phyloP scores from a whole-genome alignment of 768 basidiomycete species.

The Tulasnella sp. region DNA sequence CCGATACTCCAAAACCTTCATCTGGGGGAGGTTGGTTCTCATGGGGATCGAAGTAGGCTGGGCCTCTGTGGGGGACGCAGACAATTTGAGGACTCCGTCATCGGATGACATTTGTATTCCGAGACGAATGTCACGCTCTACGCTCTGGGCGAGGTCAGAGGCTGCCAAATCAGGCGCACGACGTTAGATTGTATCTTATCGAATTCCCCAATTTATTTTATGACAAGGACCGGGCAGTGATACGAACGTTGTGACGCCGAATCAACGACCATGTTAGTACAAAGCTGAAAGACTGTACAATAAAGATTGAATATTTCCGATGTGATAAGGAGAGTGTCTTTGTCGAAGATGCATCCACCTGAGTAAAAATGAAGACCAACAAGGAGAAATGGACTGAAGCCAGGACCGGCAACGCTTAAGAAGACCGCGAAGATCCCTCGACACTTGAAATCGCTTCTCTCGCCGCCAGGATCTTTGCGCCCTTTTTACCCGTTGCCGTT shows the following conservation, averaged over 20 bases:
- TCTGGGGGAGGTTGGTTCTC: constrained; percentile 23
- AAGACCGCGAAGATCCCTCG: background rate
- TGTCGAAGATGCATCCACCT: background rate
- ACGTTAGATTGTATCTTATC: no score
- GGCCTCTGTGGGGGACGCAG: background rate
- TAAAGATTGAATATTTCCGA: background rate
- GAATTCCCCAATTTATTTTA: no score
- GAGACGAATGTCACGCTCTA: no score
- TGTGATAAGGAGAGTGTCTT: background rate
- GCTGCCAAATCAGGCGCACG: no score
- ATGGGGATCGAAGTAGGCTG: background rate
- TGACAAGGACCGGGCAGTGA: no score
- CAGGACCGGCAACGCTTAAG: background rate
- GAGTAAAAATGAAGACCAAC: background rate
- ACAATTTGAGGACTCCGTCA: no score
- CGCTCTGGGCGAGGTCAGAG: no score
- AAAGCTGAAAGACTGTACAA: no score
- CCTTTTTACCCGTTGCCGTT: background rate
- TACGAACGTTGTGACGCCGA: no score
- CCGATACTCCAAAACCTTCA: constrained; percentile 19
- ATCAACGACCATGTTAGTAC: no score
- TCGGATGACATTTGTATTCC: no score
- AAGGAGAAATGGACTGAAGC: background rate
- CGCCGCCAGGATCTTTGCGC: constrained; percentile 5
- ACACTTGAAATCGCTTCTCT: background rate